These are phyloP conservation scores for Trichoderma sp. DNA, from an alignment of 2,329 filamentous ascomycete genomes.

Conservation along the genomic window DNA sequence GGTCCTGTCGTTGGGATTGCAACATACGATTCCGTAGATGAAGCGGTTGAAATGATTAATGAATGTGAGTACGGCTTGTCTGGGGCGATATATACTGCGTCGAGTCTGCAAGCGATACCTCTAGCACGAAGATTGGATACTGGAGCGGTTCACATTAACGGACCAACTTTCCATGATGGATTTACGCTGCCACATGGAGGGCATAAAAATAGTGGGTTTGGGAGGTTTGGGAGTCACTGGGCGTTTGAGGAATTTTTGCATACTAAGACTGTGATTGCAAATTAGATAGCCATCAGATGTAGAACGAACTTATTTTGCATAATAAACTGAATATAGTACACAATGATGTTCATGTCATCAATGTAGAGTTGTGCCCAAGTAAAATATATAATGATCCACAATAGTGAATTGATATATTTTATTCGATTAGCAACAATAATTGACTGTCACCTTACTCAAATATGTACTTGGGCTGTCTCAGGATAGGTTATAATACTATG, in stretches of 20 bases:
- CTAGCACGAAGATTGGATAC: conserved; percentile 18
- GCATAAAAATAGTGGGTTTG: conserved; percentile 25
- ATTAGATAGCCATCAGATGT: not conserved
- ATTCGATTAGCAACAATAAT: too few species aligned
- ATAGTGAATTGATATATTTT: too few species aligned
- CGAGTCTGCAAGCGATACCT: conserved; percentile 8
- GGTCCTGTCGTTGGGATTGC: conserved; percentile 23
- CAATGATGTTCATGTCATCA: not conserved
- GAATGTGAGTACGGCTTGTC: conserved; percentile 24
- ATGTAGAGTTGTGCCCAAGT: not conserved
- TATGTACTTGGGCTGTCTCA: not conserved
- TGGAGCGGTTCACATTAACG: conserved; percentile 26
- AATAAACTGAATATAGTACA: not conserved
- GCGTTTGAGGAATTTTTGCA: conserved; percentile 18
- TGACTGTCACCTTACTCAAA: not conserved
- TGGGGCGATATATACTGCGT: conserved; percentile 21
- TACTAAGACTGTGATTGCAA: conserved; percentile 16
- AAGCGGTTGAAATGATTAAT: conserved; percentile 23
- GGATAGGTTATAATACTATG: not conserved
- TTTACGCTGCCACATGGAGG: conserved; percentile 26
- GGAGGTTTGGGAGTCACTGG: conserved; percentile 24
- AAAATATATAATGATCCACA: not conserved
- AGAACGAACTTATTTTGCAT: too few species aligned
- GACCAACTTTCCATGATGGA: conserved; percentile 25
- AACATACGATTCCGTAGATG: conserved; percentile 13